phyloP scores from a whole-genome alignment of 306 rosid species.

The Quercus bicolor region DNA sequence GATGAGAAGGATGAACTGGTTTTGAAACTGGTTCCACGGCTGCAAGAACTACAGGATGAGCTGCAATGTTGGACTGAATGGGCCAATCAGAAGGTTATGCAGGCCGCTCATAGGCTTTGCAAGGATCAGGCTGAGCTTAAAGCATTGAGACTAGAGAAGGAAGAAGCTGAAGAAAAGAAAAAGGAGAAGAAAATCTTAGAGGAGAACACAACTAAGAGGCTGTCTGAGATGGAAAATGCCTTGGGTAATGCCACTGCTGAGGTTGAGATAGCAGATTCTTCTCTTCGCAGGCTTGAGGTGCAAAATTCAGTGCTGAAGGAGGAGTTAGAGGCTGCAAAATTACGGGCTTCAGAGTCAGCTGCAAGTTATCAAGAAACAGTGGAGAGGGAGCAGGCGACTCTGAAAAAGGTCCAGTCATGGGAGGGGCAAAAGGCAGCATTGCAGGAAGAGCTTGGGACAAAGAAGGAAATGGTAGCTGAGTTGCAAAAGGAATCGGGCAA shows the following conservation, averaged over 20 bases:
- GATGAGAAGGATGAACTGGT: slow-evolving; percentile 48
- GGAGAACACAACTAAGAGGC: slow-evolving; percentile 53
- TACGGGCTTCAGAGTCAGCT: slow-evolving; percentile 34
- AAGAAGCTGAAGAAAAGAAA: slow-evolving; percentile 28
- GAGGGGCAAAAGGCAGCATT: slow-evolving; percentile 37
- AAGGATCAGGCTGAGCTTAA: slow-evolving; percentile 43
- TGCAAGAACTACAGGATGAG: slow-evolving; percentile 46
- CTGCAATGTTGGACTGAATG: slow-evolving; percentile 51
- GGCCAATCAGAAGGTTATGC: slow-evolving; percentile 58
- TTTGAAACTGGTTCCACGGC: slow-evolving; percentile 39
- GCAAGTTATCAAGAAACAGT: slow-evolving; percentile 34
- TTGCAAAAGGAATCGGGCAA: slow-evolving; percentile 39
- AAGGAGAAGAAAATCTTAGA: slow-evolving; percentile 39
- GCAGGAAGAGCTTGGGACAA: slow-evolving; percentile 45
- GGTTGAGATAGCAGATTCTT: slow-evolving; percentile 37
- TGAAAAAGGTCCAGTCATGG: slow-evolving; percentile 37
- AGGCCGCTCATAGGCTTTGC: slow-evolving; percentile 49
- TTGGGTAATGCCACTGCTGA: slow-evolving; percentile 36
- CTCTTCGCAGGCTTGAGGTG: slow-evolving; percentile 26
- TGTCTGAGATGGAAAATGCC: slow-evolving; percentile 56
- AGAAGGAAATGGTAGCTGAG: slow-evolving; percentile 37
- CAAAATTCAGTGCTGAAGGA: slow-evolving; percentile 39
- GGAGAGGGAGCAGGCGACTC: slow-evolving; percentile 42
- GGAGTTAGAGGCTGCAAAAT: slow-evolving; percentile 41
- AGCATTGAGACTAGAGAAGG: slow-evolving; percentile 45